Percentiles rank a stretch among this genome's conserved stretches.
These are phyloP conservation scores for Dysphania ambrosioides DNA, from an alignment of 148 eudicot genomes.

Conservation along the genomic window DNA sequence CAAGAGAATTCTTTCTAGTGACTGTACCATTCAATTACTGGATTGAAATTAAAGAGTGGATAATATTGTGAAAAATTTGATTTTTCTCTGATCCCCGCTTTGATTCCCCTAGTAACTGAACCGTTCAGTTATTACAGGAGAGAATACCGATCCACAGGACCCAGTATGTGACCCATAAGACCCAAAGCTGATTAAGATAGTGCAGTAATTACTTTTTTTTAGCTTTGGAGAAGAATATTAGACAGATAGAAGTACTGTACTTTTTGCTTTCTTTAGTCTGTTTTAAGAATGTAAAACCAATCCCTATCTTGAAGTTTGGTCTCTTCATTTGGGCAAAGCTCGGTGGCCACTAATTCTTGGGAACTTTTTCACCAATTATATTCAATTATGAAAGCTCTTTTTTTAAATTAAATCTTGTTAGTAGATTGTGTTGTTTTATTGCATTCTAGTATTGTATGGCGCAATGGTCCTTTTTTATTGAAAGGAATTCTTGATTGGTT, in stretches of 20 bases:
- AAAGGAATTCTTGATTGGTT: slow-evolving; percentile 29
- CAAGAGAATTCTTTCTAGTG: too few species aligned
- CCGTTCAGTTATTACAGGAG: neutral
- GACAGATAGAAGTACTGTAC: neutral
- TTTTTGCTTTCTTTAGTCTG: neutral
- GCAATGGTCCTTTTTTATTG: slow-evolving; percentile 15
- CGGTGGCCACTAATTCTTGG: slow-evolving; percentile 15
- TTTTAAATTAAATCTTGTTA: too few species aligned
- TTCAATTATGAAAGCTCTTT: neutral
- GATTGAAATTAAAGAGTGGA: too few species aligned
- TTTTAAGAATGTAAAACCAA: neutral
- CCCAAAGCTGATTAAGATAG: neutral
- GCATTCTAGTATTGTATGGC: neutral
- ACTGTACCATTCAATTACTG: too few species aligned
- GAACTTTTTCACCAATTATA: neutral
- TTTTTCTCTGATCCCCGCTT: neutral
- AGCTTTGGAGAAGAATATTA: neutral
- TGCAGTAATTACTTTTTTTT: neutral
- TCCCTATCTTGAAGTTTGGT: neutral
- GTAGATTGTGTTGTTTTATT: neutral
- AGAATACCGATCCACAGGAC: neutral
- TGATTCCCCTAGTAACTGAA: too few species aligned
- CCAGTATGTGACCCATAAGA: neutral
- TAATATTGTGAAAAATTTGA: too few species aligned
- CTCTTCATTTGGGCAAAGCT: slow-evolving; percentile 8